Evolutionary conservation across 495 filamentous ascomycete species (phyloP).

Genomic region (Beverwykella pulmonaria): DNA sequence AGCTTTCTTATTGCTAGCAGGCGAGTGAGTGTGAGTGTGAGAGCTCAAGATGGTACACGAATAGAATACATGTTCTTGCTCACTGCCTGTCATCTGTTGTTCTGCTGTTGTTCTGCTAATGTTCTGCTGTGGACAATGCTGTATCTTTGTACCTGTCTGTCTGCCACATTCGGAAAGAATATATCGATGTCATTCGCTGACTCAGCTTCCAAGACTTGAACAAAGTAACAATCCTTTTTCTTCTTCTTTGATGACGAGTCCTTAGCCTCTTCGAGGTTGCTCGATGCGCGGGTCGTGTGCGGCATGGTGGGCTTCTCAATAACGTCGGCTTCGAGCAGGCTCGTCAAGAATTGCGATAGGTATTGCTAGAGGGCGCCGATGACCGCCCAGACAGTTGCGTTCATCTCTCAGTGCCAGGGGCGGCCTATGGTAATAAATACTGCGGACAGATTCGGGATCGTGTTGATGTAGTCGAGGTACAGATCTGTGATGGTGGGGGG

Average conservation of each 20-base stretch:
- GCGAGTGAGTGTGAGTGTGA: neutral
- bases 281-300: slow-evolving; percentile 39
- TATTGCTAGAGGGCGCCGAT: slow-evolving; percentile 20
- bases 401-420: slow-evolving; percentile 38
- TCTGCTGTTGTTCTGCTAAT: too few relatives aligned
- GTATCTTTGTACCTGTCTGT: too few relatives aligned
- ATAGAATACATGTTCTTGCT: too few relatives aligned
- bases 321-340: slow-evolving; percentile 19
- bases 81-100: too few relatives aligned
- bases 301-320: slow-evolving; percentile 26
- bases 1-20: neutral
- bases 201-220: too few relatives aligned
- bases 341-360: slow-evolving; percentile 8
- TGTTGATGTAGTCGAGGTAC: slow-evolving; percentile 32
- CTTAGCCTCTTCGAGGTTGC: slow-evolving; percentile 31
- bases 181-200: too few relatives aligned
- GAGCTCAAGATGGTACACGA: too few relatives aligned
- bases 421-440: slow-evolving; percentile 31
- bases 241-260: neutral
- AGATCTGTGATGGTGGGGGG: neutral
- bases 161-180: too few relatives aligned
- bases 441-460: slow-evolving; percentile 28
- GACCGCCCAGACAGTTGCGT: slow-evolving; percentile 25
- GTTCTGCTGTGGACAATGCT: too few relatives aligned
- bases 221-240: neutral